These are phyloP conservation scores for Clonostachys rosea DNA, from an alignment of 2,329 filamentous ascomycete genomes.

Conservation along the genomic window DNA sequence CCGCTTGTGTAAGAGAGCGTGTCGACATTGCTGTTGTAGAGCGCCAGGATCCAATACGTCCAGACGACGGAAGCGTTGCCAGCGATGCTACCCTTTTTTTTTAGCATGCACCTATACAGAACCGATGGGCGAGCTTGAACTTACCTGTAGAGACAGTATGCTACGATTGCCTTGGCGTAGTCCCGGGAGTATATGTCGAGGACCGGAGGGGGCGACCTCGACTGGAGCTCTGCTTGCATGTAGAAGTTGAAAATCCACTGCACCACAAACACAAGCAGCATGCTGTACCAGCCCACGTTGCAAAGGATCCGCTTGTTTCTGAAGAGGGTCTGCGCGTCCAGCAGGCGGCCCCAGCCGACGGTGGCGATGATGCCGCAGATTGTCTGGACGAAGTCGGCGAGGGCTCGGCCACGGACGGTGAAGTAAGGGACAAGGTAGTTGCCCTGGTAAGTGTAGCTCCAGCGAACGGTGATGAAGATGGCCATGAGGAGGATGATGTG, in stretches of 20 bases:
- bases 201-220: not conserved
- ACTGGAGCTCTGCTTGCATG: not conserved
- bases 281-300: not conserved
- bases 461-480: slow-evolving; percentile 5
- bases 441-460: slow-evolving; percentile 5
- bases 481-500: slow-evolving; percentile 3
- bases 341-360: slow-evolving; percentile 11
- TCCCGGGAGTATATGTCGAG: not conserved
- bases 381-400: slow-evolving; percentile 9
- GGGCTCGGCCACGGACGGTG: slow-evolving; percentile 8
- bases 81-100: not conserved
- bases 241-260: slow-evolving; percentile 1
- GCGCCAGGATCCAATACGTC: not conserved
- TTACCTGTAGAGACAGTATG: not conserved
- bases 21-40: not conserved
- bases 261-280: not conserved
- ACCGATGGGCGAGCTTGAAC: not conserved
- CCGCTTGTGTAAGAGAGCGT: not conserved
- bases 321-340: slow-evolving; percentile 9
- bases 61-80: not conserved
- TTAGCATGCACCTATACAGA: not conserved
- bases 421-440: slow-evolving; percentile 10
- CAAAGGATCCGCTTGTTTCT: slow-evolving; percentile 7
- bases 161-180: not conserved
- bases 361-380: slow-evolving; percentile 10